phyloP scores from a whole-genome alignment of 192 early-diverging fungal genomes.

The Coemansia pectinata region DNA sequence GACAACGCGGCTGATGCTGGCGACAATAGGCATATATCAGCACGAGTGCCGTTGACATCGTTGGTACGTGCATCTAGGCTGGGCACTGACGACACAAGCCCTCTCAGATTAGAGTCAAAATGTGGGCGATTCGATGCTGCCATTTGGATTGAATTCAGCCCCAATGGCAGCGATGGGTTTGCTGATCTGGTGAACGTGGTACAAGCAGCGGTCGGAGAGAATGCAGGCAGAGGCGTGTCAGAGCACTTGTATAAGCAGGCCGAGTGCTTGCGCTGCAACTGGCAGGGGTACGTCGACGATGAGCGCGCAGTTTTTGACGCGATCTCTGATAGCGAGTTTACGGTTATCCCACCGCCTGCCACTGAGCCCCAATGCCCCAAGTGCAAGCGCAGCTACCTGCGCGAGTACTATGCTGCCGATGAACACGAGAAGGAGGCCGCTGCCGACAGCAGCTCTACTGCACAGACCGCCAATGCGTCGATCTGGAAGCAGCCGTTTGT shows the following conservation, averaged over 20 bases:
- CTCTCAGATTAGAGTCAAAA: slow-evolving; percentile 25
- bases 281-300: slow-evolving; percentile 44
- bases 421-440: background rate
- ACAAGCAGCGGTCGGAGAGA: slow-evolving; percentile 8
- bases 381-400: slow-evolving; percentile 46
- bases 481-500: slow-evolving; percentile 15
- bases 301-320: slow-evolving; percentile 24
- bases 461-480: background rate
- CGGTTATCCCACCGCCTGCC: slow-evolving; percentile 2
- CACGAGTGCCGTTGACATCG: slow-evolving; percentile 5
- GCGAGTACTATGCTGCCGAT: slow-evolving; percentile 50
- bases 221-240: slow-evolving; percentile 4
- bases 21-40: background rate
- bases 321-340: slow-evolving; percentile 5
- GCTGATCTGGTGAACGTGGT: background rate
- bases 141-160: slow-evolving; percentile 26
- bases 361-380: slow-evolving; percentile 29
- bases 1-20: too few species aligned
- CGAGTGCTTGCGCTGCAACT: slow-evolving; percentile 51
- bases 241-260: slow-evolving; percentile 49
- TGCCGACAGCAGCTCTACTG: background rate
- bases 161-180: background rate
- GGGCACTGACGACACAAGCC: background rate
- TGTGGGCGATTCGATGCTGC: slow-evolving; percentile 32
- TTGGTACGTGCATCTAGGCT: slow-evolving; percentile 15